Conservation (phyloP, 805 yeast genomes). For the Yamadazyma philogaea region DNA sequence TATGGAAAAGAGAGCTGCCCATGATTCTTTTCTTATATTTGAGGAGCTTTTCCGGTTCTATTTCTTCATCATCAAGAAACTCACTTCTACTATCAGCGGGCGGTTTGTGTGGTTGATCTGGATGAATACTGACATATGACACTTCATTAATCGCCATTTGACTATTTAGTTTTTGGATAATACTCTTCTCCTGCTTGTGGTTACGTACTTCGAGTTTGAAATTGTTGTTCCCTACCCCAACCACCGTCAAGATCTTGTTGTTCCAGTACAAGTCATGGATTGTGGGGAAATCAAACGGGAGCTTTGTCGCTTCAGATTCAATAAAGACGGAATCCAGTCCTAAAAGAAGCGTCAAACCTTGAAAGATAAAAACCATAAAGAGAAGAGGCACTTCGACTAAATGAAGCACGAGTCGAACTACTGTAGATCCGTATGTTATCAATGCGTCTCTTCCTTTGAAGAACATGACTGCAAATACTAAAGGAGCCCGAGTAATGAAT, state of each 20-base stretch:
- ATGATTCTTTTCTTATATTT: not conserved
- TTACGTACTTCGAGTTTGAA: not conserved
- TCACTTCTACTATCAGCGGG: not conserved
- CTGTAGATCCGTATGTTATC: not conserved
- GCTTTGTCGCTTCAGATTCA: not conserved
- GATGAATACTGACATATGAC: not conserved
- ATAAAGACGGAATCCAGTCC: not conserved
- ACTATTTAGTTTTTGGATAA: not conserved
- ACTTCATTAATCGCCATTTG: not conserved
- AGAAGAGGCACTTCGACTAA: not conserved
- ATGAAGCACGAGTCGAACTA: not conserved
- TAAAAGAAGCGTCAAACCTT: not conserved
- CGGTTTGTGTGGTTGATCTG: not conserved
- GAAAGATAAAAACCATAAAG: not conserved
- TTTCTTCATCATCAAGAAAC: not conserved
- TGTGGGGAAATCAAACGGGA: not conserved
- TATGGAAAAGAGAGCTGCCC: not conserved
- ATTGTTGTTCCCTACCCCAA: not conserved
- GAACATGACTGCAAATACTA: not conserved
- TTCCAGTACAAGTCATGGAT: slow-evolving; percentile 11
- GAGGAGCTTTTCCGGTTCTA: slow-evolving; percentile 1
- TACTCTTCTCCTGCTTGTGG: not conserved
- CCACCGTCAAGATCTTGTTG: not conserved
- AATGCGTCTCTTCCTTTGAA: slow-evolving; percentile 7
- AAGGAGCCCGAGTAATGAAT: not conserved